Percentiles rank a stretch among this genome's conserved stretches.
Conservation (phyloP, 768 basidiomycete species). For the Tricholoma furcatifolium region DNA sequence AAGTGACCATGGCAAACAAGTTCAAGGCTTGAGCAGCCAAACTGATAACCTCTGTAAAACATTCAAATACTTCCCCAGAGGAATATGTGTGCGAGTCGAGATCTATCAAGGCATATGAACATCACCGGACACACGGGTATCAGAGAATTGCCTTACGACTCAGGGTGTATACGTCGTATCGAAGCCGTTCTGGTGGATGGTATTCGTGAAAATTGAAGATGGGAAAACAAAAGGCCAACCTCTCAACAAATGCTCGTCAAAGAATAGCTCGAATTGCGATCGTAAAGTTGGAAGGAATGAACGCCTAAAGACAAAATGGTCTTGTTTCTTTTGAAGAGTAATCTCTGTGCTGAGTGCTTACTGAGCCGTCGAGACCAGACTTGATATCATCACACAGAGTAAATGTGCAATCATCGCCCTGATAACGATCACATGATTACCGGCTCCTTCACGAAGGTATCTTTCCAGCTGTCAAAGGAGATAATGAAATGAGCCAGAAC, state of each 20-base stretch:
- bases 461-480: too few species aligned
- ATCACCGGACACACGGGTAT: not conserved
- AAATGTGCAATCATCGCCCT: too few species aligned
- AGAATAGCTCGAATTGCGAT: conserved; percentile 8
- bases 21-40: not conserved
- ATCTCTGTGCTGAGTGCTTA: too few species aligned
- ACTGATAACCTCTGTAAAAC: conserved; percentile 6
- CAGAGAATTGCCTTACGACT: conserved; percentile 1
- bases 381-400: too few species aligned
- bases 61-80: conserved; percentile 6
- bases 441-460: too few species aligned
- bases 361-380: too few species aligned
- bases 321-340: too few species aligned
- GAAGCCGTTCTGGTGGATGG: conserved; percentile 4
- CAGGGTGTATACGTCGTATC: conserved; percentile 14
- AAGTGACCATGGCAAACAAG: conserved; percentile 12
- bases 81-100: not conserved
- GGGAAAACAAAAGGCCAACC: not conserved
- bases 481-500: too few species aligned
- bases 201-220: not conserved
- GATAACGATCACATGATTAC: too few species aligned
- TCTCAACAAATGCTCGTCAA: conserved; percentile 14
- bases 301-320: too few species aligned
- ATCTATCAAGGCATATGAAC: not conserved
- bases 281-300: conserved; percentile 9